Base-by-base conservation (phyloP, 1,139 yeast genomes). In the Spathaspora sp. region DNA sequence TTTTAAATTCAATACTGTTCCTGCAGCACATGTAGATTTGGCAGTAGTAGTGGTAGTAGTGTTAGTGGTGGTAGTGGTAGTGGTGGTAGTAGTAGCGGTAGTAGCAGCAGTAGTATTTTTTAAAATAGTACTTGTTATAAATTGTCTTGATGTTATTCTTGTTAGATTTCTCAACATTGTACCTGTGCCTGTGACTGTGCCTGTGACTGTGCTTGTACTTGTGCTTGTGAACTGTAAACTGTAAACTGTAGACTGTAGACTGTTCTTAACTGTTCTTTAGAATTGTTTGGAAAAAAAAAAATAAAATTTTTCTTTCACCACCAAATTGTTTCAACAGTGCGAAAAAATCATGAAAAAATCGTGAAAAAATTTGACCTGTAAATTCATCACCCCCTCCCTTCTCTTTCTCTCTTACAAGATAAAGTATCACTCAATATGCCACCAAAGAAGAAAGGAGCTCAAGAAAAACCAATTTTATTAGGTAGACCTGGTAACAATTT, bases 401-500 rank as follows among this genome's bases (percentile, higher is more conserved):
- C 13, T 27, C 27, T 25, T 25, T 11, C 10, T 29, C 8, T 29
- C 34, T 29, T 13, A 13, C 16, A 7, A 6, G 9, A 13, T 37
- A 7, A 24, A 37, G 39, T 26, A 33, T 11, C 4, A 15, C 13
- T 10, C 6, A 41, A 16, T 8, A 90, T 90, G 97, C 95, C 97
- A 64, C 97, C 97, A 81, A 89, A 89, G 83, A 89, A 89, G 81
- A 86, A 83, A 74, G 89, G 75, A 56, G 78, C 52, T 51, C 89
- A 82, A 71, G 97, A 90, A 70, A 87, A 89, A 70, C 95, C 93
- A 68, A 76, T 91, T 62, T 77, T 90, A 54, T 80, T 93, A 60
- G 99, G 99, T 57, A 89, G 99, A 76, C 99, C 99, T 66, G 99
- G 97, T 68, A 91, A 91, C 73, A 91, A 90, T 72, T 80, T 91